Evolutionary conservation across 352 stramenopile genomes (phyloP).

Genomic region (Globisporangium paddicum): DNA sequence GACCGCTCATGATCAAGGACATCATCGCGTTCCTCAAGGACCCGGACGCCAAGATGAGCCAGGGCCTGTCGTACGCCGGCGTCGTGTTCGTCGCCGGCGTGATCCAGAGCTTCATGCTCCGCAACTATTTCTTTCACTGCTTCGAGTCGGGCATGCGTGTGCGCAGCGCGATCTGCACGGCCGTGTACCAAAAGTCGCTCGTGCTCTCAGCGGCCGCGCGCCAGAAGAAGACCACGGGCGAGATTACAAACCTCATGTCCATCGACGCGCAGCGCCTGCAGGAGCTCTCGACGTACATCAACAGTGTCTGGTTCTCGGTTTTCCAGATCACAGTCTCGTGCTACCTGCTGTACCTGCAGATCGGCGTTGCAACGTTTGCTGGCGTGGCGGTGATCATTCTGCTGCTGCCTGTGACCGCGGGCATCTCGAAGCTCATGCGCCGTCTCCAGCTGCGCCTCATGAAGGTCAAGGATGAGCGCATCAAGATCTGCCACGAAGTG

Average conservation of each 20-base stretch:
- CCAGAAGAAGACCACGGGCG: constrained; percentile 82
- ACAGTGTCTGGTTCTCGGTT: constrained; percentile 87
- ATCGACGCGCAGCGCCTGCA: constrained; percentile 96
- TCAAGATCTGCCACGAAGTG: constrained; percentile 95
- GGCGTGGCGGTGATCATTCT: constrained; percentile 93
- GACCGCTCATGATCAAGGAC: constrained; percentile 76
- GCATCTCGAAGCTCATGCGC: constrained; percentile 87
- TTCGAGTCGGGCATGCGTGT: constrained; percentile 76
- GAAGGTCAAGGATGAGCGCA: constrained; percentile 90
- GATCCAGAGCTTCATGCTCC: constrained; percentile 69
- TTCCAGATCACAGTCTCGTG: constrained; percentile 81
- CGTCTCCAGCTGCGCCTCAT: constrained; percentile 87
- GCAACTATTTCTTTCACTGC: constrained; percentile 86
- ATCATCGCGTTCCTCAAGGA: constrained; percentile 81
- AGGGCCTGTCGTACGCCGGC: constrained; percentile 56
- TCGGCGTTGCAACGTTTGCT: constrained; percentile 84
- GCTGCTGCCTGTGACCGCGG: constrained; percentile 89
- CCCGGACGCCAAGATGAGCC: constrained; percentile 41
- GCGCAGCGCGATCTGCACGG: constrained; percentile 64
- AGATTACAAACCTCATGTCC: constrained; percentile 98
- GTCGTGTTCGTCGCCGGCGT: constrained; percentile 72
- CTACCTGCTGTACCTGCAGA: constrained; percentile 64
- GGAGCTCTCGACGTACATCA: constrained; percentile 92
- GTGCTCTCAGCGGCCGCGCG: constrained; percentile 70
- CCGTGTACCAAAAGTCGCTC: constrained; percentile 84